Evolutionary conservation across 805 yeast genomes (phyloP), one percentile per base, ranked within the genome.

Genomic region (Metschnikowia henanensis): DNA sequence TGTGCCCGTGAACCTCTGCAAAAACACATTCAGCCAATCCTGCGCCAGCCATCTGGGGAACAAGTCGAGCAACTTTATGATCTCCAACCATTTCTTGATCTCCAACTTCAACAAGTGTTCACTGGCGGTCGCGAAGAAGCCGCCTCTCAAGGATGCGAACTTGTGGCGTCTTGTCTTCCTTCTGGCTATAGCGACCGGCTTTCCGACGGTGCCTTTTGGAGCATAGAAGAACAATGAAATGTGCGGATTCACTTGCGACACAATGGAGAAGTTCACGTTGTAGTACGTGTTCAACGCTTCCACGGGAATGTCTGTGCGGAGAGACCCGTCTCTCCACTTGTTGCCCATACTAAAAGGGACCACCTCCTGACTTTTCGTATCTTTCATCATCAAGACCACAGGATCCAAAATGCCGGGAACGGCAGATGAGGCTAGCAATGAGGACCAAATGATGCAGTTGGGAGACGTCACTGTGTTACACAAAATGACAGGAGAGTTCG

Each of bases 371-470:
- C 59, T 63, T n/a, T 50, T 45, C 2, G 65, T 59, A 29, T 66
- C 60, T 55, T 81, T 81, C 80, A 79, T 83, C 90, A 86, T 83
- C 42, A 86, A 64, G n/a, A 84, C 89, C 17, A 86, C 91, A 0
- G 95, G 95, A 49, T 83, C 83, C 43, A 86, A 64, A 12, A 86
- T 83, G 0, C 94, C 94, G 0, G 95, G 95, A 6, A 87, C 94
- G 0, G 94, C 94, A 5, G 88, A 78, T 3, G 89, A 82, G 0
- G 94, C 94, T 32, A 86, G 64, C 45, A 86, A 64, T 0, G 90
- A 69, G 2, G 87, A 80, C 94, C 94, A 86, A 15, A 87, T 81
- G 13, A 85, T 80, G 60, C 92, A 84, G 58, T 84, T 76, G 9
- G 94, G 94, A 13, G 91, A 78, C 0, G 94, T 86, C 46, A 84